A percentile compares a stretch with the other conserved stretches of the same genome.
These are phyloP conservation scores for Lodderomyces theae DNA, from an alignment of 1,139 yeast species.

Conservation along the genomic window DNA sequence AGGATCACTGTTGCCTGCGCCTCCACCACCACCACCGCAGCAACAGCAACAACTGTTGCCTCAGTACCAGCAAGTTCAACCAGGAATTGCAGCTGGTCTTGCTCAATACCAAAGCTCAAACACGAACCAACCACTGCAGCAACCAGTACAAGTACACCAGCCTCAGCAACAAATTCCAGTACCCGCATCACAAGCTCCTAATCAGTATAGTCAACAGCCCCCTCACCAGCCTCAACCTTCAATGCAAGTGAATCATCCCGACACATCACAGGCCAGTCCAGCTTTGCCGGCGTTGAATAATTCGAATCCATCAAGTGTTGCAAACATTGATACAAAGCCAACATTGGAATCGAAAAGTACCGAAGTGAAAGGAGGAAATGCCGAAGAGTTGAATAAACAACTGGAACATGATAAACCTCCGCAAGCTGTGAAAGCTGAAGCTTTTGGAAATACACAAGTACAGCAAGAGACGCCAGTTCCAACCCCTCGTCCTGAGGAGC, in stretches of 20 bases:
- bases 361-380: not conserved
- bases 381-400: not conserved
- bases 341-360: not conserved
- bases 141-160: too few relatives aligned
- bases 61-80: conserved; percentile 2
- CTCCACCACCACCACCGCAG: conserved; percentile 2
- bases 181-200: conserved; percentile 11
- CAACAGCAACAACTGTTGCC: too few relatives aligned
- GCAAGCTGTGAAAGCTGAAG: not conserved
- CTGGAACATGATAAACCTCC: not conserved
- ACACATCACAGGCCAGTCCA: not conserved
- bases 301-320: not conserved
- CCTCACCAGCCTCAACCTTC: conserved; percentile 7
- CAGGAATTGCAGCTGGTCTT: conserved; percentile 5
- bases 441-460: too few relatives aligned
- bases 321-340: not conserved
- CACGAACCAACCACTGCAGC: conserved; percentile 2
- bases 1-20: conserved; percentile 12
- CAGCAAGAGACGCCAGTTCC: conserved; percentile 7
- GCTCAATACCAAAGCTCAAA: conserved; percentile 5
- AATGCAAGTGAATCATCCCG: not conserved
- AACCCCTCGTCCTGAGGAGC: conserved; percentile 9
- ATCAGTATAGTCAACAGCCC: conserved; percentile 6
- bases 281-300: conserved; percentile 1
- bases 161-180: conserved; percentile 9